phyloP scores from a whole-genome alignment of 2,329 filamentous ascomycete species.

The Massarina eburnea region DNA sequence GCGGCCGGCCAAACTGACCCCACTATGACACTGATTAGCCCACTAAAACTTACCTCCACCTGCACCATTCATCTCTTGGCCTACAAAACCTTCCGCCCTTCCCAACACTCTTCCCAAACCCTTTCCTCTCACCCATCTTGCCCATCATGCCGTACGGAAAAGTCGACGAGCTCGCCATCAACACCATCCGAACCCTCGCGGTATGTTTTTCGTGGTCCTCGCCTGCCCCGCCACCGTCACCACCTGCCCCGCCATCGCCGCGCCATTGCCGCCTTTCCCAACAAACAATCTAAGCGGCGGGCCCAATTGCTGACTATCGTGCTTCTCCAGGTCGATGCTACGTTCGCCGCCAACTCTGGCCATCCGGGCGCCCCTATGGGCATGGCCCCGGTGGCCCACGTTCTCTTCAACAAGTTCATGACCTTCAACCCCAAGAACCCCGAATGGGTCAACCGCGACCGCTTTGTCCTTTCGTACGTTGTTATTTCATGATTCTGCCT shows the following conservation, averaged over 20 bases:
- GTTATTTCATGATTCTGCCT: background rate
- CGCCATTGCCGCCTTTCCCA: constrained; percentile 24
- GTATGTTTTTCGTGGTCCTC: constrained; percentile 61
- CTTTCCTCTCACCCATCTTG: constrained; percentile 17
- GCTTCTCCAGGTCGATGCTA: constrained; percentile 84
- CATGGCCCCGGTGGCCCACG: constrained; percentile 93
- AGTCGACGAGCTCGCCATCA: constrained; percentile 86
- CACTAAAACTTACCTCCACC: constrained; percentile 8
- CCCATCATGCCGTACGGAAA: constrained; percentile 84
- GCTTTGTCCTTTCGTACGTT: constrained; percentile 97
- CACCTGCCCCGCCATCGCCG: constrained; percentile 34
- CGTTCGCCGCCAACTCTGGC: constrained; percentile 91
- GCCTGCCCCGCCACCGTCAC: constrained; percentile 19
- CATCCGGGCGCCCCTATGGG: constrained; percentile 98
- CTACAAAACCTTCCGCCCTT: constrained; percentile 10
- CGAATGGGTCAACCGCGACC: constrained; percentile 93
- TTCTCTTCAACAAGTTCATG: constrained; percentile 99
- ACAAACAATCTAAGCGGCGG: constrained; percentile 13
- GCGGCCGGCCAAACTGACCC: constrained; percentile 2
- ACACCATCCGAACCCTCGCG: constrained; percentile 95
- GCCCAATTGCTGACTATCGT: constrained; percentile 36
- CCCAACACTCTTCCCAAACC: constrained; percentile 16
- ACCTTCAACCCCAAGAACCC: constrained; percentile 99
- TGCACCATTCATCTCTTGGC: background rate
- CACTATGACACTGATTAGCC: constrained; percentile 6